A percentile compares a stretch with the other conserved stretches of the same genome.
Evolutionary conservation across 257 asterid genomes (phyloP).

Genomic region (Leptodermis oblonga): DNA sequence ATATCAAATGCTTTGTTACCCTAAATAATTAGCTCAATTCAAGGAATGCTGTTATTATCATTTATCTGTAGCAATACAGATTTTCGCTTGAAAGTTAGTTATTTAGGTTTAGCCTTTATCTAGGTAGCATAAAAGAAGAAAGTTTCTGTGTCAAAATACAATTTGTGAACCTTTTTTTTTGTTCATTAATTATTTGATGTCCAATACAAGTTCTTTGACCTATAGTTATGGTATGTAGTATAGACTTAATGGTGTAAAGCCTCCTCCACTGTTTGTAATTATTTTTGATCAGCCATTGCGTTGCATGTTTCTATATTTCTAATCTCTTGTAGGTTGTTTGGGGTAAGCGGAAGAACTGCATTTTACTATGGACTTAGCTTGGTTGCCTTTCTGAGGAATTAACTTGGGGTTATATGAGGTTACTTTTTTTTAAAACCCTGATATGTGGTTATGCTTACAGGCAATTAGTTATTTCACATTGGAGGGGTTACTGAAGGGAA

Average conservation of each 20-base stretch:
- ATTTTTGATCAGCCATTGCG: not conserved
- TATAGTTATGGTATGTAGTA: not conserved
- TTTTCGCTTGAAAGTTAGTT: not conserved
- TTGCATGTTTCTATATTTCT: not conserved
- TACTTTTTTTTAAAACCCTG: too few species aligned
- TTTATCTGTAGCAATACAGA: not conserved
- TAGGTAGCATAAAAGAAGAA: not conserved
- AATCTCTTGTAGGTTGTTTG: not conserved
- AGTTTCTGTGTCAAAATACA: not conserved
- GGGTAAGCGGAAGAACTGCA: not conserved
- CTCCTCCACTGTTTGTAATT: not conserved
- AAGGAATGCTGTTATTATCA: not conserved
- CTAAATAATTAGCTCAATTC: not conserved
- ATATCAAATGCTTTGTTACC: not conserved
- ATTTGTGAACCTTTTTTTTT: not conserved
- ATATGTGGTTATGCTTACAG: not conserved
- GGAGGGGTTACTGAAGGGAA: not conserved
- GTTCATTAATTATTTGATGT: not conserved
- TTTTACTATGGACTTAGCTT: not conserved
- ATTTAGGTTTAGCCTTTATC: not conserved
- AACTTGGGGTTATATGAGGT: not conserved
- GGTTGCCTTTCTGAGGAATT: not conserved
- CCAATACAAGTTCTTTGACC: not conserved
- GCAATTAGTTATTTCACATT: not conserved
- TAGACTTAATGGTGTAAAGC: not conserved